Evolutionary conservation across 2,329 filamentous ascomycete species (phyloP), one percentile per base, ranked within the genome.

Genomic region (Xylariales sp.): DNA sequence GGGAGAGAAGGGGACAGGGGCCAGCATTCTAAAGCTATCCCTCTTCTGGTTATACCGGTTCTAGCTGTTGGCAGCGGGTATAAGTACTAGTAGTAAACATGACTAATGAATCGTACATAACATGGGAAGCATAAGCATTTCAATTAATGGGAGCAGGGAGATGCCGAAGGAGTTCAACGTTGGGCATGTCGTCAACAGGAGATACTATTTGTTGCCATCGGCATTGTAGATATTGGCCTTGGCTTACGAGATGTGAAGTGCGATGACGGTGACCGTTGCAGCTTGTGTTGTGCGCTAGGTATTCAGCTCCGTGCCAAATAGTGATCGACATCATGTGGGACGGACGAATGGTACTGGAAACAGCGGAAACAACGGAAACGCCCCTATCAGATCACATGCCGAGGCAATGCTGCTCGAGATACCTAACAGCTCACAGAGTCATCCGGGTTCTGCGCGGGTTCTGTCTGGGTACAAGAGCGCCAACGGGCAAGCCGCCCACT

Each of bases 261-360:
- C 8, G 10, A 28, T 34, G 56, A 49, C 50, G 49, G 50, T 49
- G 45, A 34, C 32, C 8, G 43, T 16, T 5, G 50, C 12, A 39
- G 23, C 23, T 23, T 23, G 23, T 23, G 23, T 23, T 23, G 23
- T 23, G 39, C 12, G 12, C 2, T 41, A 41, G 39, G 39, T 23
- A 58, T 45, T 28, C 34, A 52, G 54, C 52, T 41, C 46, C 9
- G 50, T 5, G 28, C 49, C 53, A 59, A 67, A 67, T 67, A 32
- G 59, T 12, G 59, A 67, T 67, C 64, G 48, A 14, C 64, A 49
- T 28, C 9, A 53, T 52, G 58, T 62, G 64, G 46, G 63, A 52
- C 49, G 4, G 28, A 23, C 18, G 52, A 10, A 45, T 28, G 34
- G 23, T 23, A 48, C 23, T 48, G 8, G 49, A 60, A 49, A 41